Evolutionary conservation across 169 alveolate genomes (phyloP), one percentile per base, ranked within the genome.

Genomic region (Cryptosporidium andersoni): DNA sequence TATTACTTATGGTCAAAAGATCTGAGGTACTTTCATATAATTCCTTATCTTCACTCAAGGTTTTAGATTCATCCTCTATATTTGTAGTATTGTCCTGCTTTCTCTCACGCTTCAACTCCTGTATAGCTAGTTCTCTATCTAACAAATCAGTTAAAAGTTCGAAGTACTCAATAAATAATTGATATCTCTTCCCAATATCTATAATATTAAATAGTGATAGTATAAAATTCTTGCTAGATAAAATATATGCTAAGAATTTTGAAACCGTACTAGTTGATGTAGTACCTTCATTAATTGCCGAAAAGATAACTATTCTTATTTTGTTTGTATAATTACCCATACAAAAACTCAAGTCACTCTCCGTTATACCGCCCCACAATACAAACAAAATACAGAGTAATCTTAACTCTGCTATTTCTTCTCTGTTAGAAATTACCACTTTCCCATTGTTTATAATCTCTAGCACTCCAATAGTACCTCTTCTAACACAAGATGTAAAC

Each of bases 301-400:
- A 43, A 34, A 47, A 1, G 4, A 74, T 12, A 48, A 55, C 9
- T 9, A 5, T 74, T 42, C 51, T 74, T 11, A 74, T 16, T 58
- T 74, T 74, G 42, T 74, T 66, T 16, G 60, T 45, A 60, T 47
- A 58, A 11, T 53, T 58, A 45, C 68, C 85, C 48, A 62, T 2
- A 1, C 40, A 43, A 39, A 74, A n/a, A 42, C 47, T 36, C n/a
- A 55, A 8, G 16, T 60, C 14, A 4, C 40, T 16, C 43, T 14
- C 12, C n/a, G 37, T 7, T 16, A 74, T 9, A 4, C 85, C 56
- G 9, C 85, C 85, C 85, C 85, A 74, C 34, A 74, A 16, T 9
- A 68, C 47, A 5, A 74, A 34, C 6, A 74, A 34, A 56, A 43
- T 4, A 12, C 74, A 74, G 7, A 74, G 16, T 11, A 43, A 25